Base-by-base conservation (phyloP, 805 yeast genomes). In the Pichia exigua region DNA sequence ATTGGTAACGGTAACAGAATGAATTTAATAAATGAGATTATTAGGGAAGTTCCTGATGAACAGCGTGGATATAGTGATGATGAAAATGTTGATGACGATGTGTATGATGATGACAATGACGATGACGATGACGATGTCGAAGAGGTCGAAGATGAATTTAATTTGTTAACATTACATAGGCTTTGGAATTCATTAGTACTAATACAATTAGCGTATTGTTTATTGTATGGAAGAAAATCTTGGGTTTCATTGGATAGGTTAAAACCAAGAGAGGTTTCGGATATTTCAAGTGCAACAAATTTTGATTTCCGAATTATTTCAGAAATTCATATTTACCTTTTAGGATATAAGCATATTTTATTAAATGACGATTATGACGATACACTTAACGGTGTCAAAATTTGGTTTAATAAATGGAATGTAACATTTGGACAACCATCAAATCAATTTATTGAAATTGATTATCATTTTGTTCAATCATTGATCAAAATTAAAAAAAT, bases 271-370 rank as follows among this genome's bases (percentile, higher is more conserved):
- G 56, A 54, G 41, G 57, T 55, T 18, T 57, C 50, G 67, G 83
- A 46, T 78, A 81, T 41, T 65, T 79, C 40, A 72, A 82, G 5
- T 71, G 79, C 90, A 2, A 83, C 90, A 7, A 84, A 85, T 60
- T 87, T 86, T 63, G 95, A 87, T 62, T 88, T 87, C n/a, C 68
- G 94, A 53, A 84, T 87, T 80, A 83, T 85, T 9, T 83, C 89
- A 42, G 95, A 87, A 64, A 79, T 85, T 47, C 77, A 82, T 20
- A 72, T 85, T 12, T 79, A 83, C 49, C 63, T 78, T 18, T 73
- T 80, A 13, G 72, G 82, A 0, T 84, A 84, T 65, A 77, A 77
- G 51, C 83, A 73, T 62, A 68, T 82, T 21, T 83, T 82, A 52
- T 63, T 65, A 15, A 54, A 55, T n/a, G 59, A 55, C 22, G 47